These are phyloP conservation scores for Triticum aestivum DNA, from an alignment of 176 grass and related monocot species.

Conservation along the genomic window IWGSC_CS_RefSeq_v2.1 NC_057808.1:77717117-77717616, in stretches of 20 bases:
- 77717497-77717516: not conserved
- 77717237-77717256: conserved; percentile 22
- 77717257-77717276: conserved; percentile 17
- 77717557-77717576: not conserved
- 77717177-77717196: conserved; percentile 46
- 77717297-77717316: conserved; percentile 9
- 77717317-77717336: not conserved
- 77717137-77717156: conserved; percentile 71
- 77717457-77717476: not conserved
- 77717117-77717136: conserved; percentile 58
- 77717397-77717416: conserved; percentile 3
- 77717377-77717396: not conserved
- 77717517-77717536: not conserved
- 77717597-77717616: not conserved
- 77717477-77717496: not conserved
- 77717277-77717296: conserved; percentile 14
- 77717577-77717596: not conserved
- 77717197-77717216: conserved; percentile 29
- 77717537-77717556: not conserved
- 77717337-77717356: not conserved
- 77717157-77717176: conserved; percentile 61
- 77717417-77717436: conserved; percentile 3
- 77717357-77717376: not conserved
- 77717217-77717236: conserved; percentile 25
- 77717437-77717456: not conserved